A percentile compares a stretch with the other conserved stretches of the same genome.
Conservation (phyloP, 73 alveolate species). For the Tetrahymena borealis region DNA sequence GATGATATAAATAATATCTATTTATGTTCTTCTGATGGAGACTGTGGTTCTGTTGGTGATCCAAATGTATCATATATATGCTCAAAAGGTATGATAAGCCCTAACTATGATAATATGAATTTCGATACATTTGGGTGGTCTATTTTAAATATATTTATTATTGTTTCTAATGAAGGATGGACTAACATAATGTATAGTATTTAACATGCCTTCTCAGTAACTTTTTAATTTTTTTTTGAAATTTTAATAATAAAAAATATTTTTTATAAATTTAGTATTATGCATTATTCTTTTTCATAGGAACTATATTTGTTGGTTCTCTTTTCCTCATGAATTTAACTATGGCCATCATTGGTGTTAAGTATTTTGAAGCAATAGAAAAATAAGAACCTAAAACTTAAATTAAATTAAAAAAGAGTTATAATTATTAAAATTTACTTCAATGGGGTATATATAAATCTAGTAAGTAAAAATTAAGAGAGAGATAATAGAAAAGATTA, state of each 20-base stretch:
- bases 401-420: neutral
- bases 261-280: neutral
- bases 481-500: neutral
- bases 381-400: neutral
- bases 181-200: constrained; percentile 59
- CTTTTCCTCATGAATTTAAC: constrained; percentile 79
- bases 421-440: neutral
- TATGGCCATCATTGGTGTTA: constrained; percentile 82
- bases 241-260: neutral
- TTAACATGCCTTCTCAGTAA: constrained; percentile 49
- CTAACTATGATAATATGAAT: constrained; percentile 63
- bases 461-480: neutral
- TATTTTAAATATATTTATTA: constrained; percentile 64
- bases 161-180: constrained; percentile 92
- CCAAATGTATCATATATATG: constrained; percentile 37
- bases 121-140: constrained; percentile 79
- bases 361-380: constrained; percentile 15
- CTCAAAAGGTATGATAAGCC: constrained; percentile 67
- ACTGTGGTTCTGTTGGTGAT: constrained; percentile 48
- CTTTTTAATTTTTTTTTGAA: neutral
- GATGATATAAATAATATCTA: constrained; percentile 51
- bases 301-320: constrained; percentile 77
- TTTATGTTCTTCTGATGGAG: constrained; percentile 48
- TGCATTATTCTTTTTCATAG: constrained; percentile 55
- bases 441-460: neutral